Conservation (phyloP, 495 filamentous ascomycete species). For the Talaromyces ruber region DNA sequence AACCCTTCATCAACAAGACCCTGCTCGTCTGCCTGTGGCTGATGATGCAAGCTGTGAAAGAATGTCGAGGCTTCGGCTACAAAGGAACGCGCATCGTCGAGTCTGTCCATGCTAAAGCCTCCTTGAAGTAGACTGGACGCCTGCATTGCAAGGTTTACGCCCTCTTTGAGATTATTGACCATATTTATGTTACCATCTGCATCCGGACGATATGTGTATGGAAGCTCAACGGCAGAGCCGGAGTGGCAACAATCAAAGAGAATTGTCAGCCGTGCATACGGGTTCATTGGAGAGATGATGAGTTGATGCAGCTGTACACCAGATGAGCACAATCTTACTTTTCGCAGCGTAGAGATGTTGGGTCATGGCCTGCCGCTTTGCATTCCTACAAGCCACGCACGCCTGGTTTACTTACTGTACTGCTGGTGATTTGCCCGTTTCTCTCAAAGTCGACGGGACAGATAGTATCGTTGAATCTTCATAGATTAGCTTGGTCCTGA, state of each 20-base stretch:
- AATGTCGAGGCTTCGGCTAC: conserved; percentile 47
- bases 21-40: conserved; percentile 29
- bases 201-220: conserved; percentile 49
- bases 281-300: conserved; percentile 44
- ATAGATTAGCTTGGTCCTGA: conserved; percentile 9
- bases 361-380: not conserved
- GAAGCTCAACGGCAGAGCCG: conserved; percentile 51
- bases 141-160: conserved; percentile 33
- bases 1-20: conserved; percentile 44
- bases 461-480: conserved; percentile 47
- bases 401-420: conserved; percentile 53
- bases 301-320: conserved; percentile 35
- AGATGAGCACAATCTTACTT: not conserved
- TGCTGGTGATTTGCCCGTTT: conserved; percentile 43
- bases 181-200: conserved; percentile 45
- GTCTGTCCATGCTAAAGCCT: conserved; percentile 38
- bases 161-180: conserved; percentile 46
- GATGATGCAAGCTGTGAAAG: conserved; percentile 41
- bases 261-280: conserved; percentile 42
- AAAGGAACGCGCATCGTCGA: conserved; percentile 44
- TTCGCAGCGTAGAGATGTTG: not conserved
- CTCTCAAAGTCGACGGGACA: conserved; percentile 45
- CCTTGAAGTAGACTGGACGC: conserved; percentile 42
- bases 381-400: conserved; percentile 58
- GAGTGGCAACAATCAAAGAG: conserved; percentile 57